Evolutionary conservation across 192 early-diverging fungal genomes (phyloP).

Genomic region (Backusella tarrabulga): DNA sequence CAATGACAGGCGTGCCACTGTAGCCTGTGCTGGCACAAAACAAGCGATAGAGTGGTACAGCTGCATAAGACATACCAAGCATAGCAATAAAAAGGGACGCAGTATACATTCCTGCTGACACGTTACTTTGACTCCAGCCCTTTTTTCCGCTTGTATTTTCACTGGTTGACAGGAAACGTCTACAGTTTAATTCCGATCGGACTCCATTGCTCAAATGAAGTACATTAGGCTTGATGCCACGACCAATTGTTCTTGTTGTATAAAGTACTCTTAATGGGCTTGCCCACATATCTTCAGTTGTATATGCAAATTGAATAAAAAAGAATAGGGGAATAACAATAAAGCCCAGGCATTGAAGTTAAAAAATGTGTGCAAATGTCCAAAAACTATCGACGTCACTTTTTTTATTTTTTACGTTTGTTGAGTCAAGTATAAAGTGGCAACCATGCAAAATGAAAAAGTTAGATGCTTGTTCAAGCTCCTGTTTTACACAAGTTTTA

Average conservation of each 20-base stretch:
- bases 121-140: slow-evolving; percentile 9
- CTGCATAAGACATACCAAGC: slow-evolving; percentile 86
- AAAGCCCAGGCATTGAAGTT: neutral
- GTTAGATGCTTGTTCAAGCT: too few species aligned
- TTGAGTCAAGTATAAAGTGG: too few species aligned
- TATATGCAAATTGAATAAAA: neutral
- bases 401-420: neutral
- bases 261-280: neutral
- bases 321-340: neutral
- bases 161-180: neutral
- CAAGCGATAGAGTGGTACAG: slow-evolving; percentile 93
- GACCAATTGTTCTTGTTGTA: neutral
- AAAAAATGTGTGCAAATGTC: neutral
- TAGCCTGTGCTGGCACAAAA: slow-evolving; percentile 93
- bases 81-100: slow-evolving; percentile 80
- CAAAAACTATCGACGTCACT: neutral
- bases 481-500: too few species aligned
- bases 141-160: neutral
- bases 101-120: slow-evolving; percentile 64
- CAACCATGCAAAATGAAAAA: too few species aligned
- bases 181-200: neutral
- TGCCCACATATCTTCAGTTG: neutral
- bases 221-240: neutral
- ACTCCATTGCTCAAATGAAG: neutral
- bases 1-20: slow-evolving; percentile 85